Base-by-base conservation (phyloP, 2,329 filamentous ascomycete genomes). In the Blastomyces emzantsi region DNA sequence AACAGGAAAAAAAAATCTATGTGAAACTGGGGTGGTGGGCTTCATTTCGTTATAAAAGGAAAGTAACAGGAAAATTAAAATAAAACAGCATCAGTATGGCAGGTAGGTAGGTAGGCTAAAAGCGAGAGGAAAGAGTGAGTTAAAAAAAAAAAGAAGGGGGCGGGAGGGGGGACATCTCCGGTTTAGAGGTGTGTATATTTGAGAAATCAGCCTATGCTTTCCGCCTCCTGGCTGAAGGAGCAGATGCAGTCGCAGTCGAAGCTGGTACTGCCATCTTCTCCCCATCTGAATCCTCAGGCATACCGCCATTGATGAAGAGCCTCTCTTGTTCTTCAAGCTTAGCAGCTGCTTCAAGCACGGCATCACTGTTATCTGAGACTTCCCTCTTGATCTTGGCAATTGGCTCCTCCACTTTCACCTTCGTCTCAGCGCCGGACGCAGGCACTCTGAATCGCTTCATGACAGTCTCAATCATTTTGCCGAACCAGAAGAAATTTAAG, bases 401-500 rank as follows among this genome's bases (percentile, higher is more conserved):
- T 28, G 68, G 68, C 61, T 68, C 65, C 33, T 69, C 66, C 47
- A 69, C 67, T 52, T 69, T 66, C 41, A 64, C 61, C 51, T 68
- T 64, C 11, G 15, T 17, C 28, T 60, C 15, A 22, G 25, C 15
- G 17, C 15, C 57, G 3, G 68, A 64, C 4, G 71, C 67, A 15
- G 74, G 73, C 22, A 68, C 68, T 22, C 82, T 80, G 72, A 88
- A 88, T 57, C 85, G 78, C 72, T 85, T 87, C 67, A 83, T 76
- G 30, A 88, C 83, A 11, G 85, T 84, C 69, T 84, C 81, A 58
- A 88, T 83, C 85, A 88, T 88, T 77, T 87, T 86, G 64, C 79
- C 79, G 71, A 87, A 87, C 85, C 85, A 88, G 75, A 82, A 87
- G 72, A 84, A 83, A 70, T 88, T 88, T 63, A 88, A 72, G 30